Evolutionary conservation across 2,329 filamentous ascomycete genomes (phyloP).

Genomic region (Aspergillus sp.): DNA sequence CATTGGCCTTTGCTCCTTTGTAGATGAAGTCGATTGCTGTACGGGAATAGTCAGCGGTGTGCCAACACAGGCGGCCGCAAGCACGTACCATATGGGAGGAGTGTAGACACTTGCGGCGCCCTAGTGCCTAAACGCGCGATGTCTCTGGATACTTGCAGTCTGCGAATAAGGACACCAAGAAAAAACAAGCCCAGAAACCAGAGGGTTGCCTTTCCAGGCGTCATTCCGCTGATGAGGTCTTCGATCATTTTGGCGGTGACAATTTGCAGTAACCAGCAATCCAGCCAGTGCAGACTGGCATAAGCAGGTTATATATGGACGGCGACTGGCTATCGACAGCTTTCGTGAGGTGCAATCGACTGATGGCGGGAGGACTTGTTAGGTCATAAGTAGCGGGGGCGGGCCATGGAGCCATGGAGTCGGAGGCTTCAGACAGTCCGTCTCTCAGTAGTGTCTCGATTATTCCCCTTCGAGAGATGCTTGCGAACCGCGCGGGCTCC

Average conservation of each 20-base stretch:
- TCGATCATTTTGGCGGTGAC: constrained; percentile 44
- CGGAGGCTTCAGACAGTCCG: too few relatives aligned
- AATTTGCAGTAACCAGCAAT: too few relatives aligned
- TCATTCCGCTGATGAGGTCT: constrained; percentile 36
- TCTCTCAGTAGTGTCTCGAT: too few relatives aligned
- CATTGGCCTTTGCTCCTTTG: constrained; percentile 44
- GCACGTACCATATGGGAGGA: constrained; percentile 28
- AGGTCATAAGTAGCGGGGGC: too few relatives aligned
- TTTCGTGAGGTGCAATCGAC: too few relatives aligned
- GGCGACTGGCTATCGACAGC: too few relatives aligned
- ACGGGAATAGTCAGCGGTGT: constrained; percentile 4
- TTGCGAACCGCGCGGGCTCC: too few relatives aligned
- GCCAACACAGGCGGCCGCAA: background rate
- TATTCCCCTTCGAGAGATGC: too few relatives aligned
- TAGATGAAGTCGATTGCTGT: constrained; percentile 58
- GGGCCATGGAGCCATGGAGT: too few relatives aligned
- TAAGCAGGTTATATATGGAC: too few relatives aligned
- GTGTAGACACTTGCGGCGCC: constrained; percentile 24
- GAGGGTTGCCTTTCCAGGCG: constrained; percentile 32
- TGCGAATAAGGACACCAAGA: constrained; percentile 26
- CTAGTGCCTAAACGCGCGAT: constrained; percentile 26
- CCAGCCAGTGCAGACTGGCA: too few relatives aligned
- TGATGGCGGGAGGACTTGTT: too few relatives aligned
- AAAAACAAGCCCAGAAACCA: constrained; percentile 31
- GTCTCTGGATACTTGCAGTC: constrained; percentile 18